Conservation (phyloP, 1,284 basidiomycete species). For the Cyathus olla region DNA sequence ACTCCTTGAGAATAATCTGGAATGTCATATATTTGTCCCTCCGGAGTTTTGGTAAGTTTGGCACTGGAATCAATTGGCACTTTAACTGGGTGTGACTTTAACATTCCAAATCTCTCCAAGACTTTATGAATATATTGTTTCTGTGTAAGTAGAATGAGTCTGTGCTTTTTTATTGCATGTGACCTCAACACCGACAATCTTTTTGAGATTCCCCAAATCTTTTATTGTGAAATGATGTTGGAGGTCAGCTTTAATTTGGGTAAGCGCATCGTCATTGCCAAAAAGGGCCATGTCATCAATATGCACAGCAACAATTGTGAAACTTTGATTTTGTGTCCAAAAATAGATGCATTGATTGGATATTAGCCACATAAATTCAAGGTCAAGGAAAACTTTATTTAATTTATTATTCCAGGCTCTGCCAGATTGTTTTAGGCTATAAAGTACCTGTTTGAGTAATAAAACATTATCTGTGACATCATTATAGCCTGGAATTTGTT, state of each 20-base stretch:
- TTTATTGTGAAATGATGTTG: slow-evolving; percentile 30
- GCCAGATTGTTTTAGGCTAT: slow-evolving; percentile 52
- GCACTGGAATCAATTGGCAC: slow-evolving; percentile 18
- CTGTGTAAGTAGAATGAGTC: slow-evolving; percentile 46
- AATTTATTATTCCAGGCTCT: slow-evolving; percentile 47
- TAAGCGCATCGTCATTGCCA: slow-evolving; percentile 19
- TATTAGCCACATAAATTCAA: slow-evolving; percentile 33
- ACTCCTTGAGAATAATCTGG: slow-evolving; percentile 36
- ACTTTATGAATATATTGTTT: slow-evolving; percentile 48
- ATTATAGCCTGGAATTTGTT: slow-evolving; percentile 44
- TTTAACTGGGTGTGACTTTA: slow-evolving; percentile 16
- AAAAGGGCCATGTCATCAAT: slow-evolving; percentile 43
- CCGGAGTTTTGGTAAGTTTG: slow-evolving; percentile 10
- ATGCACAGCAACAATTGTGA: slow-evolving; percentile 35
- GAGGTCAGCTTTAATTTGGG: slow-evolving; percentile 32
- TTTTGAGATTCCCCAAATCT: slow-evolving; percentile 33
- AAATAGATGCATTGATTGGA: slow-evolving; percentile 46
- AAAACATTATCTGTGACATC: slow-evolving; percentile 38
- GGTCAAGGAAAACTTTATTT: slow-evolving; percentile 26
- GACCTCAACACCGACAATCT: slow-evolving; percentile 43
- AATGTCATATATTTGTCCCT: slow-evolving; percentile 6
- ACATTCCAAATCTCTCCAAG: slow-evolving; percentile 41
- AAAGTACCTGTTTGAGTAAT: slow-evolving; percentile 44
- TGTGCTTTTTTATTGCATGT: slow-evolving; percentile 24
- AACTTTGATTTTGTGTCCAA: slow-evolving; percentile 10